Evolutionary conservation across 371 early-diverging fungal genomes (phyloP).

Genomic region (Mortierella sp.): DNA sequence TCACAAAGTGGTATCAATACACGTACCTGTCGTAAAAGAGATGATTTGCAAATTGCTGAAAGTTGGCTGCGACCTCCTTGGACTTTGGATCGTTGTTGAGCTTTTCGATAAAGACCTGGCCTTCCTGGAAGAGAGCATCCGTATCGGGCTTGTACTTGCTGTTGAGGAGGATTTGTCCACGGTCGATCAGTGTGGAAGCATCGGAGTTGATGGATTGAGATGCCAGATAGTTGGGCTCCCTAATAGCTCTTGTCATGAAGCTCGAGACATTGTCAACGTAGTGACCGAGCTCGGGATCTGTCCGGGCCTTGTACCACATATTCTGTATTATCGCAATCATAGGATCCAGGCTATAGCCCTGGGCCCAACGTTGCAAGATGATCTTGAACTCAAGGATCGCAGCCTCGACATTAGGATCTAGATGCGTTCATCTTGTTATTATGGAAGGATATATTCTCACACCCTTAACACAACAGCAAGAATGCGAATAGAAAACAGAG

Average conservation of each 20-base stretch:
- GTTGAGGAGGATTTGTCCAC: slow-evolving; percentile 21
- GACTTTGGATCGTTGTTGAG: slow-evolving; percentile 37
- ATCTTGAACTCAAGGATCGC: slow-evolving; percentile 61
- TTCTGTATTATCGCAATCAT: slow-evolving; percentile 54
- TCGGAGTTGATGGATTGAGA: slow-evolving; percentile 32
- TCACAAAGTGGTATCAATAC: too few species aligned
- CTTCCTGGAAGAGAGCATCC: slow-evolving; percentile 27
- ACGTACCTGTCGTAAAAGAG: slow-evolving; percentile 36
- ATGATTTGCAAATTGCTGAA: slow-evolving; percentile 31
- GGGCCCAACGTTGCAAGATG: slow-evolving; percentile 68
- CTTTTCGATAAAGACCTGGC: slow-evolving; percentile 29
- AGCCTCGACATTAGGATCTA: slow-evolving; percentile 49
- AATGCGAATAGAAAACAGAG: background rate
- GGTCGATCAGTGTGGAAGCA: slow-evolving; percentile 19
- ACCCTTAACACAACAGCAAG: background rate
- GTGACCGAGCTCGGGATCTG: slow-evolving; percentile 55
- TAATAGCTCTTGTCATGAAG: slow-evolving; percentile 32
- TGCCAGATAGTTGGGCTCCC: slow-evolving; percentile 47
- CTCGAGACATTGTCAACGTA: slow-evolving; percentile 48
- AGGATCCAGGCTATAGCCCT: slow-evolving; percentile 60
- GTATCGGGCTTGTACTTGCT: slow-evolving; percentile 41
- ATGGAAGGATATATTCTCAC: background rate
- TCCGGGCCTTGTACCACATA: slow-evolving; percentile 43
- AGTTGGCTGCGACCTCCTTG: slow-evolving; percentile 25
- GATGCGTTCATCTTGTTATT: too few species aligned